Evolutionary conservation across 148 eudicot species (phyloP).

Genomic region (Salicornia ramosissima): DNA sequence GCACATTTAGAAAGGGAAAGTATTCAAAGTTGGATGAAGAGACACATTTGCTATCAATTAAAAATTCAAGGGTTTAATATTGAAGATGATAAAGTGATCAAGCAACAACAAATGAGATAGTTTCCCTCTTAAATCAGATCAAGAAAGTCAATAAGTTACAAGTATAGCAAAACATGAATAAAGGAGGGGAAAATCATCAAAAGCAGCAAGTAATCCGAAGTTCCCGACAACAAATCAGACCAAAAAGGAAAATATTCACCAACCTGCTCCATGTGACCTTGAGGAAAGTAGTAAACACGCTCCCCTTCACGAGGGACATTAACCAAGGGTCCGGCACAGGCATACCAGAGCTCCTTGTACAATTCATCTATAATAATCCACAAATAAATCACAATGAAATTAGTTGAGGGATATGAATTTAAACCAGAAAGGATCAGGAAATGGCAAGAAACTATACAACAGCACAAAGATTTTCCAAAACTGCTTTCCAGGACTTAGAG

Average conservation of each 20-base stretch:
- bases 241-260: constrained; percentile 5
- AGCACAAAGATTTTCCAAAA: constrained; percentile 1
- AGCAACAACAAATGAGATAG: too few relatives aligned
- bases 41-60: too few relatives aligned
- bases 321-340: constrained; percentile 97
- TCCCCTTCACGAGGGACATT: constrained; percentile 81
- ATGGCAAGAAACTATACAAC: constrained; percentile 4
- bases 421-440: background rate
- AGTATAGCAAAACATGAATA: background rate
- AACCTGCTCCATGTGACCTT: constrained; percentile 99
- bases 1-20: too few relatives aligned
- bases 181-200: background rate
- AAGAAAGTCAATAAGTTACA: background rate
- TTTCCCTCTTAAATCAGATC: too few relatives aligned
- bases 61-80: too few relatives aligned
- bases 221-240: background rate
- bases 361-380: constrained; percentile 46
- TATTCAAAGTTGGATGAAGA: too few relatives aligned
- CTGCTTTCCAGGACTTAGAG: background rate
- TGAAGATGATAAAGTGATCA: too few relatives aligned
- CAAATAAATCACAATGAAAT: background rate
- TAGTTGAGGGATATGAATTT: background rate
- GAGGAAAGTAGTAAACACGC: constrained; percentile 90
- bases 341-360: constrained; percentile 90
- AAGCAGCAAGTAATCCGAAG: background rate